Evolutionary conservation across 495 filamentous ascomycete genomes (phyloP).

Genomic region (Neurospora sp.): DNA sequence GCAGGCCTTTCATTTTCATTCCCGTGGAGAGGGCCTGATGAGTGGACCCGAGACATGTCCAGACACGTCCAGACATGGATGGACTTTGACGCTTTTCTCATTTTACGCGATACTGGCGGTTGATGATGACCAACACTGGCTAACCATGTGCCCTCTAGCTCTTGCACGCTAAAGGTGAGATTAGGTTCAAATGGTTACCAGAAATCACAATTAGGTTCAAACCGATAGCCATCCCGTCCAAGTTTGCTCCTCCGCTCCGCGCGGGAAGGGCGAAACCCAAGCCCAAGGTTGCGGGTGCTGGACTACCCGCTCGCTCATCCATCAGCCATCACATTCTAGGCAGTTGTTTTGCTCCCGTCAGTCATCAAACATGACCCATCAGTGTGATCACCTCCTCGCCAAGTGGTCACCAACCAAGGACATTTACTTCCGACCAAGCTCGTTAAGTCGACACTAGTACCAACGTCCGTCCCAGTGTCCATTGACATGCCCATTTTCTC

Average conservation of each 20-base stretch:
- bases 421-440: neutral
- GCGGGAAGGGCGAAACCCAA: neutral
- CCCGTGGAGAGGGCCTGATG: neutral
- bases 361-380: neutral
- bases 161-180: neutral
- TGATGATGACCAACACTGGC: neutral
- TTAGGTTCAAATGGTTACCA: neutral
- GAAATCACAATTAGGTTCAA: neutral
- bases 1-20: neutral
- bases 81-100: neutral
- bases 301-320: neutral
- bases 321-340: neutral
- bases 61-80: neutral
- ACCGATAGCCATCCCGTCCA: neutral
- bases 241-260: neutral
- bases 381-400: neutral
- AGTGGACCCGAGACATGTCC: neutral
- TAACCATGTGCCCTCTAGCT: neutral
- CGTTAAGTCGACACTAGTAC: neutral
- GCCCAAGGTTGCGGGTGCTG: neutral
- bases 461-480: neutral
- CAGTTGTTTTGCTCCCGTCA: neutral
- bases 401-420: neutral
- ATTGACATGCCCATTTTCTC: neutral
- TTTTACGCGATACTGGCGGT: neutral